Base-by-base conservation (phyloP, 305 asterid genomes). In the Fraxinus baroniana region DNA sequence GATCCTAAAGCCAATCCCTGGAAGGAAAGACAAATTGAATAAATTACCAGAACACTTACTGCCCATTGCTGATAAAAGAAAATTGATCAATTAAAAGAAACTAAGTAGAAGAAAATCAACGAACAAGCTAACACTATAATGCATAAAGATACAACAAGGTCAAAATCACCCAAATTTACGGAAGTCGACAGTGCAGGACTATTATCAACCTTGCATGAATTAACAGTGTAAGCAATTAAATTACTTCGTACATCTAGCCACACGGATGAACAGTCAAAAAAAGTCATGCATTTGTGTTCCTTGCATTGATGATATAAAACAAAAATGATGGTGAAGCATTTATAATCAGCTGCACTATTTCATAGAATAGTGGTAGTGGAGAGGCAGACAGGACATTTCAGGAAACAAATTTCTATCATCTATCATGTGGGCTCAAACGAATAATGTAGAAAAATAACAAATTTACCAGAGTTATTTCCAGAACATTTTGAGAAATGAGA, bases 1-100 rank as follows among this genome's bases (percentile, higher is more conserved):
- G 79, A 76, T 44, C 79, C 79, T 5, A 76, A 76, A 1, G 36
- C 37, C 26, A 22, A 26, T 44, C 20, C 79, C 79, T 44, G 79
- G 30, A 44, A 30, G n/a, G 22, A 55, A 55, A 44, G 37, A 26
- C 20, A 76, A 76, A 22, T 68, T 22, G 37, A 15, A 44, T n/a
- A 6, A 76, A 46, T 41, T 18, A 71, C 76, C 66, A 17, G 12
- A 71, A 44, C 76, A 71, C 41, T 30, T 20, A 2, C 70, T 60
- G 12, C 30, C 68, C 70, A 60, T 60, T 20, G 73, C 73, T 64
- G 73, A 64, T 10, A 8, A 64, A 64, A 24, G 73, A 68, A 10
- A 70, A 30, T 30, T 15, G 75, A 13, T 3, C 76, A 70, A 28
- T 13, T 5, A 28, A 70, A 30, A 30, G 24, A 71, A 70, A 71